Evolutionary conservation across 2,329 filamentous ascomycete species (phyloP), one percentile per base, ranked within the genome.

Genomic region (Aureobasidium sp.): DNA sequence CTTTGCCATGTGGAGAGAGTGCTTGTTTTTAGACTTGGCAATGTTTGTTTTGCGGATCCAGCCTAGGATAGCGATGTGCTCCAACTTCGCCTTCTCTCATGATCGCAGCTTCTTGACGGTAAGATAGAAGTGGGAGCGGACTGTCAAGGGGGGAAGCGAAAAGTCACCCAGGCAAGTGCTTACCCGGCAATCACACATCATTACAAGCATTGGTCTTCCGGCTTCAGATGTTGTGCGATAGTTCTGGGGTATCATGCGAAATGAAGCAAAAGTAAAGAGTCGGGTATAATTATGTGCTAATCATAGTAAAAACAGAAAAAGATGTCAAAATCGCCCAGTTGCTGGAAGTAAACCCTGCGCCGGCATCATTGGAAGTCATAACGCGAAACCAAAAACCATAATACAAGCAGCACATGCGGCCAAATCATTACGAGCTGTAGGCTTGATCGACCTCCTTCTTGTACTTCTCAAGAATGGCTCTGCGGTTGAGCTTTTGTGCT

Each of bases 401-500:
- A 35, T 57, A 43, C 53, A 43, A 35, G 40, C 19, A n/a, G 29
- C 11, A 40, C 13, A 42, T 38, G 23, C 19, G 17, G 17, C 25
- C 7, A 21, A 47, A 7, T 47, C 31, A 40, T 37, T 27, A 59
- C n/a, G 55, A 59, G 35, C 43, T 42, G 64, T 80, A 81, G 2
- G 77, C 78, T 65, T 72, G 69, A 61, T 79, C 73, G 59, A 81
- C 75, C 60, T 79, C 75, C 68, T 78, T 77, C 72, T 78, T 69
- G 69, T 80, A 81, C 65, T 79, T 77, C 50, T 79, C 70, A 65
- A 78, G 68, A 61, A 81, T 77, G 51, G 68, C 74, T 67, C 74
- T 79, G 54, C 79, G 74, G 71, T 81, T 80, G 55, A 81, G 70
- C 70, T 81, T 81, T 68, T 79, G 77, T 17, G 79, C 78, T 4